A percentile compares a stretch with the other conserved stretches of the same genome.
phyloP scores from a whole-genome alignment of 106 monocot species.

The Triglochin maritima region DNA sequence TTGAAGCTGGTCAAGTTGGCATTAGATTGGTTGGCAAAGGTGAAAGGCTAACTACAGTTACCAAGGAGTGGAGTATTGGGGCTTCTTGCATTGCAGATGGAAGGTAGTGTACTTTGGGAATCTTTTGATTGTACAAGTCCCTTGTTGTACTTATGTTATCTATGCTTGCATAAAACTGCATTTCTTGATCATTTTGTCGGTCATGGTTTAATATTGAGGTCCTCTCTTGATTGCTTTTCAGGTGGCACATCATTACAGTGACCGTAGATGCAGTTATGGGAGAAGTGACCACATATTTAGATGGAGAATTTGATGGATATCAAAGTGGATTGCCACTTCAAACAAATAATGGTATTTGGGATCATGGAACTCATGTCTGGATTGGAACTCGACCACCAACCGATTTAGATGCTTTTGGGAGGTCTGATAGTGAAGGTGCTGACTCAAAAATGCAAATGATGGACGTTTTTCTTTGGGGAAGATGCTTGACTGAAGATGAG shows the following conservation, averaged over 20 bases:
- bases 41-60: conserved; percentile 72
- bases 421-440: conserved; percentile 86
- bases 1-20: conserved; percentile 97
- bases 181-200: too few relatives aligned
- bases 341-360: conserved; percentile 41
- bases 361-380: conserved; percentile 81
- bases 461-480: conserved; percentile 96
- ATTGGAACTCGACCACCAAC: conserved; percentile 75
- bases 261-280: conserved; percentile 81
- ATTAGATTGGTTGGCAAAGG: conserved; percentile 81
- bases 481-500: conserved; percentile 88
- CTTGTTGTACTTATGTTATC: too few relatives aligned
- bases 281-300: conserved; percentile 74
- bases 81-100: conserved; percentile 89
- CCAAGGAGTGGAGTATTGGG: conserved; percentile 93
- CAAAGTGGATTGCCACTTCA: conserved; percentile 60
- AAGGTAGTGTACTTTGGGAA: conserved; percentile 33
- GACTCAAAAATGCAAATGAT: conserved; percentile 97
- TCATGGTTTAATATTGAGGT: too few relatives aligned
- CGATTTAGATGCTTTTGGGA: conserved; percentile 96
- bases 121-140: too few relatives aligned
- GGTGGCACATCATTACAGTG: conserved; percentile 94
- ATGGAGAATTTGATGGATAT: conserved; percentile 90
- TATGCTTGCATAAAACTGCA: too few relatives aligned
- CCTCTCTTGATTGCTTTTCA: conserved; percentile 16